Evolutionary conservation across 2,329 filamentous ascomycete genomes (phyloP).

Genomic region (Rhytidhysteron rufulum): DNA sequence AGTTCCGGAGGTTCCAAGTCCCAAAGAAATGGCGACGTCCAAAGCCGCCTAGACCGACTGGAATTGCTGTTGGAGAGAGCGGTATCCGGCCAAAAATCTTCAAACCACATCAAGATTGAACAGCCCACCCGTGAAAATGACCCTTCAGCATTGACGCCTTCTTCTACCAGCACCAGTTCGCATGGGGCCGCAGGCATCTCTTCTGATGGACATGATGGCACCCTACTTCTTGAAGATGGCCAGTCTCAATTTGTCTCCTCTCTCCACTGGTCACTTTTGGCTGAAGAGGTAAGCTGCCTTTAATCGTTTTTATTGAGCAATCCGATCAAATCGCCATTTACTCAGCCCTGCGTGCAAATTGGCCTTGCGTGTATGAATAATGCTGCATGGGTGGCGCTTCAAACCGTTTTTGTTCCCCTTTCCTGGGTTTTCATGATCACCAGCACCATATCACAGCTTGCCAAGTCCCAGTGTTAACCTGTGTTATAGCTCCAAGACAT

Average conservation of each 20-base stretch:
- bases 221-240: slow-evolving; percentile 32
- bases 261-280: slow-evolving; percentile 36
- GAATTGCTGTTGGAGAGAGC: slow-evolving; percentile 33
- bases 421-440: too few relatives aligned
- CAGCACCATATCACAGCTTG: too few relatives aligned
- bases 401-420: too few relatives aligned
- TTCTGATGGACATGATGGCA: slow-evolving; percentile 33
- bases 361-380: too few relatives aligned
- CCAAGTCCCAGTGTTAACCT: neutral
- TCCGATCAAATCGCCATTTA: neutral
- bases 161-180: slow-evolving; percentile 30
- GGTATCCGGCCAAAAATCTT: slow-evolving; percentile 16
- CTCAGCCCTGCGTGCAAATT: too few relatives aligned
- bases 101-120: slow-evolving; percentile 1
- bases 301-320: neutral
- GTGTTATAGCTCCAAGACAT: slow-evolving; percentile 34
- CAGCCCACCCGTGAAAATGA: slow-evolving; percentile 18
- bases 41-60: slow-evolving; percentile 33
- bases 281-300: slow-evolving; percentile 30
- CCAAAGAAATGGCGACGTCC: slow-evolving; percentile 28
- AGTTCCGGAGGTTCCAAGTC: slow-evolving; percentile 14
- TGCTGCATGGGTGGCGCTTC: too few relatives aligned
- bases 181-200: slow-evolving; percentile 32
- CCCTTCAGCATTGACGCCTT: slow-evolving; percentile 18
- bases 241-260: slow-evolving; percentile 38